Evolutionary conservation across 768 basidiomycete genomes (phyloP).

Genomic region (Rhizopogon roseolus): DNA sequence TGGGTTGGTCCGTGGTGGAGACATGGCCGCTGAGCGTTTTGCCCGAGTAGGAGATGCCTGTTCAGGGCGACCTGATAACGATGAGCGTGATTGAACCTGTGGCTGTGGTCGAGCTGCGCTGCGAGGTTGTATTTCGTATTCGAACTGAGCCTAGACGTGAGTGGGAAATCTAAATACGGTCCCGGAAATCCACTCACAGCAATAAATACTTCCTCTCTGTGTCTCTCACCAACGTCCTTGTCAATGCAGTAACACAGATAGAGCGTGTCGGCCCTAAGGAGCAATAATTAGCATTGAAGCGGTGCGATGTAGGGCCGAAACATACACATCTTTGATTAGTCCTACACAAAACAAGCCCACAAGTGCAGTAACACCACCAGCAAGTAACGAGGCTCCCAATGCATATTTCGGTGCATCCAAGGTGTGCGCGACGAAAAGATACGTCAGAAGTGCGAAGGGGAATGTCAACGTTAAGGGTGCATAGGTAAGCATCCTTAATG

Average conservation of each 20-base stretch:
- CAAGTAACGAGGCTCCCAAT: conserved; percentile 68
- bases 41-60: neutral
- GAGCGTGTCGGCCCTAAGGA: conserved; percentile 51
- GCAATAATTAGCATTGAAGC: neutral
- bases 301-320: neutral
- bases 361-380: conserved; percentile 74
- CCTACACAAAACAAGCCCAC: conserved; percentile 83
- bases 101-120: conserved; percentile 10
- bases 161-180: neutral
- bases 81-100: conserved; percentile 9
- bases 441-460: conserved; percentile 77
- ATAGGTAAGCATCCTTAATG: conserved; percentile 65
- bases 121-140: conserved; percentile 30
- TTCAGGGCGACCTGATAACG: neutral
- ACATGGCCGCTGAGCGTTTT: neutral
- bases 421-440: conserved; percentile 86
- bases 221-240: conserved; percentile 45
- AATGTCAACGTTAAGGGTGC: conserved; percentile 77
- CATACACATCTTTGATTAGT: conserved; percentile 71
- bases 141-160: conserved; percentile 27
- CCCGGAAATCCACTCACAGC: conserved; percentile 37
- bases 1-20: neutral
- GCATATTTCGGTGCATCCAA: conserved; percentile 67
- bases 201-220: conserved; percentile 48
- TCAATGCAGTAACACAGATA: conserved; percentile 69